Base-by-base conservation (phyloP, 2,329 filamentous ascomycete genomes). In the Cyphellophora europaea region DNA sequence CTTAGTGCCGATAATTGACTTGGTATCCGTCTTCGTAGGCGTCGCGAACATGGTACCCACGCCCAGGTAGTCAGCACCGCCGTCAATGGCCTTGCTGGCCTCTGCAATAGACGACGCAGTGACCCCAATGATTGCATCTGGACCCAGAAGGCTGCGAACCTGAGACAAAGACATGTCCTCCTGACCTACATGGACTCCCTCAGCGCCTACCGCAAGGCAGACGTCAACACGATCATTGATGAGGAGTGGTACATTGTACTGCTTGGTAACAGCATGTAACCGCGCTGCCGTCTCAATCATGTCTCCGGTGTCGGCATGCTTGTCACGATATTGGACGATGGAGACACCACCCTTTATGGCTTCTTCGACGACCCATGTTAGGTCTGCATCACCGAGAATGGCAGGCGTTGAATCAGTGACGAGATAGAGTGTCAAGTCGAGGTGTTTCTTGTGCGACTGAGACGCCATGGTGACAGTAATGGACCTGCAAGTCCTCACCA, bases 221-320 rank as follows among this genome's bases (percentile, higher is more conserved):
- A 96, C 84, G 55, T 94, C 88, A 5, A 95, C 74, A 10, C 88
- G 77, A 56, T 96, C 91, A 55, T 96, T 96, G 65, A 96, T 87
- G 36, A 96, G 66, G 38, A 96, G 71, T 18, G 89, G 89, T 3
- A 94, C 75, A 11, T 68, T 67, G 53, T 82, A 69, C 30, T 66
- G 65, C 44, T 66, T 66, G 13, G 86, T 89, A 43, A 91, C 63
- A 23, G 63, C 57, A 55, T 93, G 87, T 33, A 96, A 69, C 46
- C 65, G 69, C 49, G 69, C 71, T 11, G 80, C 88, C 27, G 71
- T 82, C n/a, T 69, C 62, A 31, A 94, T 72, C 42, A 91, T 71
- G 8, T 66, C 67, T 13, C 70, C 75, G 2, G 82, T 91, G 49
- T 88, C 80, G 53, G 76, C 79, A 27, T 69, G 76, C 65, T 96